Percentiles rank a stretch among this genome's conserved stretches.
Conservation (phyloP, 768 basidiomycete genomes). For the Hygrophorus russula region DNA sequence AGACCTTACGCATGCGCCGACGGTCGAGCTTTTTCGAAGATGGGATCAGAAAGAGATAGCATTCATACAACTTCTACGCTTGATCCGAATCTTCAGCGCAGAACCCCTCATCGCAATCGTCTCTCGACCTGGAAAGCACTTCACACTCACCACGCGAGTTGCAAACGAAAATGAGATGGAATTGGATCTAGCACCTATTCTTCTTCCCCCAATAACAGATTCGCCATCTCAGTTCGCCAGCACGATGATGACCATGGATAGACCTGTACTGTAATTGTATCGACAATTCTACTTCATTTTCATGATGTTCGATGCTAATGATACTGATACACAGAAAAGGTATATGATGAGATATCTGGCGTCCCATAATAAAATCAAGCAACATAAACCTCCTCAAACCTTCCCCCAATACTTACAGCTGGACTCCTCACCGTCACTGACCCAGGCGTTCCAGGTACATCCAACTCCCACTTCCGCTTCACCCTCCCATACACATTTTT, state of each 20-base stretch:
- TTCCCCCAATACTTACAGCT: not conserved
- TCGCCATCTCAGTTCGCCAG: slow-evolving; percentile 18
- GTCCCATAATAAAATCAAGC: not conserved
- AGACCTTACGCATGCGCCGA: slow-evolving; percentile 74
- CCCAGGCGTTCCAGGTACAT: slow-evolving; percentile 12
- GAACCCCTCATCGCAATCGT: slow-evolving; percentile 36
- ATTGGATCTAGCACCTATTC: slow-evolving; percentile 1
- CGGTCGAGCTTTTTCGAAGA: slow-evolving; percentile 57
- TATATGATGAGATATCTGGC: slow-evolving; percentile 10
- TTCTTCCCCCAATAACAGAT: slow-evolving; percentile 4
- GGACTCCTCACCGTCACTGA: not conserved
- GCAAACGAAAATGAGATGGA: slow-evolving; percentile 6
- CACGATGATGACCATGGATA: slow-evolving; percentile 25
- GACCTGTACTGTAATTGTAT: not conserved
- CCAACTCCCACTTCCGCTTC: slow-evolving; percentile 60
- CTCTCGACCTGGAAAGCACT: slow-evolving; percentile 53
- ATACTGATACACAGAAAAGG: not conserved
- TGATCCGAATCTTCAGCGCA: slow-evolving; percentile 61
- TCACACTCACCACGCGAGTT: slow-evolving; percentile 13
- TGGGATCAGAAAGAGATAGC: slow-evolving; percentile 75
- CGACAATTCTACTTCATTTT: slow-evolving; percentile 1
- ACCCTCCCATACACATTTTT: slow-evolving; percentile 61
- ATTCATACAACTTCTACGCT: slow-evolving; percentile 61
- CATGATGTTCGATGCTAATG: slow-evolving; percentile 15
- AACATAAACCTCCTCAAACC: not conserved